Conservation (phyloP, 75 land plant genomes). For the Adiantum capillusveneris region DNA sequence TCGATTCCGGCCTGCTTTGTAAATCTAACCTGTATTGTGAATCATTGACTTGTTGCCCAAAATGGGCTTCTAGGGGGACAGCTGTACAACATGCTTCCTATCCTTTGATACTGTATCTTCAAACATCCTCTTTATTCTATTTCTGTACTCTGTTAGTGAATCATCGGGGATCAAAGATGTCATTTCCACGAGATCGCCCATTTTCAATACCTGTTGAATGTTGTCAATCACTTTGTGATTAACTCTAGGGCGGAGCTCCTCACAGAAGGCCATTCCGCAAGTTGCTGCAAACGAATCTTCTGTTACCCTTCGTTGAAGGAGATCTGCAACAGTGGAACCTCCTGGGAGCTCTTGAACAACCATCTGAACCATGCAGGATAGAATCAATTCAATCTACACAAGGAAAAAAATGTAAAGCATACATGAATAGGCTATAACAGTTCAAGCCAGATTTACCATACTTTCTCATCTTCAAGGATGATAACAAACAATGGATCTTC, state of each 20-base stretch:
- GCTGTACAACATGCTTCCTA: neutral
- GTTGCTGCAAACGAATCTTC: constrained; percentile 41
- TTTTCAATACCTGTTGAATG: constrained; percentile 57
- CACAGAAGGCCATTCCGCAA: constrained; percentile 38
- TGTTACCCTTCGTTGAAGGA: constrained; percentile 34
- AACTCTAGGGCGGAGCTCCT: constrained; percentile 60
- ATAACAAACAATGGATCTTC: constrained; percentile 83
- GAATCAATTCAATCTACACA: neutral
- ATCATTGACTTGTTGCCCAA: too few relatives aligned
- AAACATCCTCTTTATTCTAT: constrained; percentile 64
- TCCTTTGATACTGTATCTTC: constrained; percentile 1
- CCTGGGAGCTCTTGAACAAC: constrained; percentile 81
- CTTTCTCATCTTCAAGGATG: constrained; percentile 76
- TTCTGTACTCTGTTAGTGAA: constrained; percentile 46
- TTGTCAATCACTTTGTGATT: constrained; percentile 64
- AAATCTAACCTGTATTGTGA: too few relatives aligned
- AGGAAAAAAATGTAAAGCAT: neutral
- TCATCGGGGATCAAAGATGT: constrained; percentile 52
- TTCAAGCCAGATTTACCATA: constrained; percentile 2
- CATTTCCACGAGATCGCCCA: constrained; percentile 90
- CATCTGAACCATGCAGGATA: constrained; percentile 51
- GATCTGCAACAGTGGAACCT: constrained; percentile 61
- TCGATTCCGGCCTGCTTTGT: too few relatives aligned
- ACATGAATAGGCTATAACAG: neutral
- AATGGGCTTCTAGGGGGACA: neutral